Evolutionary conservation across 306 rosid genomes (phyloP), one percentile per base, ranked within the genome.

Genomic region (Hylodesmum podocarpum): DNA sequence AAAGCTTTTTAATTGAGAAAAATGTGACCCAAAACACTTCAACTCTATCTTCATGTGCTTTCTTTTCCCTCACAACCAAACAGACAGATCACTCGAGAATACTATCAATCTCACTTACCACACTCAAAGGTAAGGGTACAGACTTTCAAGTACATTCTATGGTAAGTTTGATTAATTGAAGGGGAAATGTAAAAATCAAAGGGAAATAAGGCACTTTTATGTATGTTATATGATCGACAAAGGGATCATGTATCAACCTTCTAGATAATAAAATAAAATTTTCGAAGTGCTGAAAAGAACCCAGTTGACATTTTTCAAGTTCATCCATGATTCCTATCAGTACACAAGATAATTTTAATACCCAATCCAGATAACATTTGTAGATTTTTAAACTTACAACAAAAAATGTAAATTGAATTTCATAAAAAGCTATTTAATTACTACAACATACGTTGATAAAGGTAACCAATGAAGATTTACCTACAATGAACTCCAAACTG

Each of bases 401-500:
- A 25, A 77, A 43, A 36, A 57, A 46, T 22, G 24, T 12, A 65
- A 74, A 31, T 14, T 5, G 47, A 29, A 84, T 40, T 57, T 73
- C 36, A 47, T 14, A 72, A 57, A 77, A 62, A 50, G 19, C 29
- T 66, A 27, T 40, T 43, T 14, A 49, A 51, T 58, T 70, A 68
- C 51, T 77, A 75, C 82, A 71, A 77, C 76, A 68, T 39, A 66
- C 21, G 43, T 50, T 43, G 68, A 24, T 39, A 39, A 57, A 10
- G 58, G 19, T 21, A 71, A 81, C 69, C 22, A 49, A 63, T 41
- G 66, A 33, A 36, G 73, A 37, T 78, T 27, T 40, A 55, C 51
- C 72, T 40, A 75, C 4, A 57, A 64, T 41, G 46, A 67, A 70
- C 65, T 63, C 78, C 76, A 73, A 22, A 80, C 86, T 75, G 83